Percentiles rank a stretch among this genome's conserved stretches.
Evolutionary conservation across 176 grass and related monocot species (phyloP).

Genomic region (Zea mays): Zm-B73-REFERENCE-NAM-5.0 NC_050103.1:62863001-62863500

Average conservation of each 20-base stretch:
- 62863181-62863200: constrained; percentile 57
- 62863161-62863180: constrained; percentile 70
- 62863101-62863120: constrained; percentile 54
- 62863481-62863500: neutral
- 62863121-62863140: constrained; percentile 83
- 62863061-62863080: constrained; percentile 15
- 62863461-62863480: constrained; percentile 50
- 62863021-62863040: constrained; percentile 51
- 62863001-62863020: constrained; percentile 63
- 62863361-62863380: constrained; percentile 86
- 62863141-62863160: constrained; percentile 69
- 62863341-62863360: constrained; percentile 55
- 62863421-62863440: constrained; percentile 74
- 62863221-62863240: constrained; percentile 86
- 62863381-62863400: constrained; percentile 86
- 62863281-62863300: constrained; percentile 62
- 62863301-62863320: constrained; percentile 85
- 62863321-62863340: constrained; percentile 83
- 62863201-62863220: constrained; percentile 62
- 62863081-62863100: constrained; percentile 46
- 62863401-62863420: constrained; percentile 81
- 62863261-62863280: constrained; percentile 83
- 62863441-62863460: constrained; percentile 74
- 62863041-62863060: constrained; percentile 56
- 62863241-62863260: constrained; percentile 74